A percentile compares a stretch with the other conserved stretches of the same genome.
Evolutionary conservation across 225 moss, liverwort and hornwort species (phyloP).

Genomic region (Thuidium tamariscinum): DNA sequence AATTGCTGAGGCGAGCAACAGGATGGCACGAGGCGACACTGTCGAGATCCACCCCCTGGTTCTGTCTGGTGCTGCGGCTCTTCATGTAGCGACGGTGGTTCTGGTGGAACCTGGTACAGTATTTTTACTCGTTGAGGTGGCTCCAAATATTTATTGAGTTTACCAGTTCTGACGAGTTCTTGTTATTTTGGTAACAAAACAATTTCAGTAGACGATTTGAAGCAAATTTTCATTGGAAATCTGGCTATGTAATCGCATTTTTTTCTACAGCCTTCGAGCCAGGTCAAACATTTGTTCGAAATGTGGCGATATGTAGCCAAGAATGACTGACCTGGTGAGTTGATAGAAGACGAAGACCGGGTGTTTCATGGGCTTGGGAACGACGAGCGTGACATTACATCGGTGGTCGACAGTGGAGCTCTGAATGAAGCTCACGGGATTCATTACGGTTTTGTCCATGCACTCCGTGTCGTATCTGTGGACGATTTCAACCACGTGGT

Average conservation of each 20-base stretch:
- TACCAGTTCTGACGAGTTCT: neutral
- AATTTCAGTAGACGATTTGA: neutral
- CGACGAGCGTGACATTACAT: slow-evolving; percentile 20
- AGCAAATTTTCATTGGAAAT: neutral
- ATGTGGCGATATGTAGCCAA: neutral
- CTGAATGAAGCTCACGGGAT: slow-evolving; percentile 23
- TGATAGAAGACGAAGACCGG: slow-evolving; percentile 68
- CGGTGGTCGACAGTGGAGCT: neutral
- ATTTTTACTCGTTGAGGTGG: neutral
- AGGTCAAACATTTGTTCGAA: neutral
- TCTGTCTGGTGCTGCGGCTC: slow-evolving; percentile 46
- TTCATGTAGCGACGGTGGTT: slow-evolving; percentile 80
- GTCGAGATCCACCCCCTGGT: neutral
- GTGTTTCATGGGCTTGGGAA: slow-evolving; percentile 40
- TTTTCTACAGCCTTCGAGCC: neutral
- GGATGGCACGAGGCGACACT: slow-evolving; percentile 43
- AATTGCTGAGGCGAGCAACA: slow-evolving; percentile 13
- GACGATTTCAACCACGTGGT: slow-evolving; percentile 55
- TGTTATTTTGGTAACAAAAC: neutral
- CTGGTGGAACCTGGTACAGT: slow-evolving; percentile 42
- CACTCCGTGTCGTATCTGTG: slow-evolving; percentile 48
- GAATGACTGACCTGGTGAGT: slow-evolving; percentile 29
- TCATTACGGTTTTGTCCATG: neutral
- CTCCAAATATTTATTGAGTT: neutral
- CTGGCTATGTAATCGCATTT: neutral